Evolutionary conservation across 257 asterid species (phyloP), one percentile per base, ranked within the genome.

Genomic region (Fraxinus anomala): DNA sequence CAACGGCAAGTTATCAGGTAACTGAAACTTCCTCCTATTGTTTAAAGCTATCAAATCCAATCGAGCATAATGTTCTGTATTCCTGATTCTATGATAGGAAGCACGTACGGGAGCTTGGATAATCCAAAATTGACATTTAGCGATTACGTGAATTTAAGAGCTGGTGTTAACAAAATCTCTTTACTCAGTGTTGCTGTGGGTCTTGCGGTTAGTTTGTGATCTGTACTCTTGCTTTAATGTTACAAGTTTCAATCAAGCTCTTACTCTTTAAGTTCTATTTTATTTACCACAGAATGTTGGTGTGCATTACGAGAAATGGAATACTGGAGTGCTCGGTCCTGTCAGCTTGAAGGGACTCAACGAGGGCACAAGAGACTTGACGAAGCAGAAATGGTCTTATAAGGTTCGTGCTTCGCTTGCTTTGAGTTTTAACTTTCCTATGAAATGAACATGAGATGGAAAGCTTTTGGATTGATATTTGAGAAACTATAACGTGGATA

Each of bases 321-420:
- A 89, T 68, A 72, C 89, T 0, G 99, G 98, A 71, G 93, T 95
- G 83, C 92, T 95, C 31, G 98, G 99, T 78, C 98, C 99, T 0
- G 83, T 93, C 66, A 86, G 88, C 69, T 80, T 95, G 86, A 83
- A 83, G 33, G 96, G 99, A 34, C 92, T 95, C 72, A 79, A 93
- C 21, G 93, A 85, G 80, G 98, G 99, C 14, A 82, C 89, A 5
- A 86, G 92, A 83, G 97, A 93, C 86, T 88, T 95, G 87, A 85
- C 92, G 7, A 86, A 85, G 85, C 98, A 93, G 82, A 92, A 37
- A 61, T 95, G 99, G 98, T 87, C 88, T 44, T 92, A 91, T 83
- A 92, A 88, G 97, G 96, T 92, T 80, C n/a, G 72, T 80, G 30
- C 28, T 28, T 6, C 4, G 26, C 69, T 17, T 3, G 36, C 36